phyloP scores from a whole-genome alignment of 2,329 filamentous ascomycete species.

The Xylogone sp. region DNA sequence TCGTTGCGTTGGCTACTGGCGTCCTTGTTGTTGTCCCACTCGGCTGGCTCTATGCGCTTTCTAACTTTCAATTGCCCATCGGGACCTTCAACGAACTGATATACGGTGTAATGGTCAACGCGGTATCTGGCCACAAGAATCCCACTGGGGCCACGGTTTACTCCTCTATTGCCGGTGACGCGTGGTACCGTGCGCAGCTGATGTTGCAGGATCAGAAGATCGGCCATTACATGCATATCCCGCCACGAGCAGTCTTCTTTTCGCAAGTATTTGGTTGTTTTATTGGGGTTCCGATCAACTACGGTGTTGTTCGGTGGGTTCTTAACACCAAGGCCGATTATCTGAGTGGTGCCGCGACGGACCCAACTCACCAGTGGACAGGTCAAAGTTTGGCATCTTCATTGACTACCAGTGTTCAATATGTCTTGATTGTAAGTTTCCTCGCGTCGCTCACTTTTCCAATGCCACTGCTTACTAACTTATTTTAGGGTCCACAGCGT shows the following conservation, averaged over 20 bases:
- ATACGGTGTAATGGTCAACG: constrained; percentile 56
- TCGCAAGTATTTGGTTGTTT: constrained; percentile 56
- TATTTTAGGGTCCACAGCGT: constrained; percentile 39
- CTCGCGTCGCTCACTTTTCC: background rate
- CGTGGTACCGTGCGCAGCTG: constrained; percentile 55
- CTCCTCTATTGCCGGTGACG: constrained; percentile 55
- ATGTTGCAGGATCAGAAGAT: constrained; percentile 62
- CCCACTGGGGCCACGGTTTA: constrained; percentile 56
- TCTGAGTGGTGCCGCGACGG: constrained; percentile 43
- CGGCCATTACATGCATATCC: constrained; percentile 61
- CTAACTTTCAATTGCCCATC: constrained; percentile 40
- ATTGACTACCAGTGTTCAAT: constrained; percentile 55
- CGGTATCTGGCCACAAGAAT: constrained; percentile 46
- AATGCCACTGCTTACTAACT: background rate
- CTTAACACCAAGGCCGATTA: constrained; percentile 53
- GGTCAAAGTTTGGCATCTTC: constrained; percentile 48
- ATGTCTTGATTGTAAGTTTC: constrained; percentile 48
- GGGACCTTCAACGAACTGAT: constrained; percentile 57
- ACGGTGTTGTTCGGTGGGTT: constrained; percentile 57
- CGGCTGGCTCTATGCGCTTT: constrained; percentile 56
- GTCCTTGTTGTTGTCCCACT: constrained; percentile 53
- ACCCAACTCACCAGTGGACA: constrained; percentile 59
- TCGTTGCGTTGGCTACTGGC: constrained; percentile 52
- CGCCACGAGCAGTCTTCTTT: constrained; percentile 56
- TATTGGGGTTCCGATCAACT: constrained; percentile 58